Base-by-base conservation (phyloP, 1,139 yeast species). In the Starmera stellimalicola region DNA sequence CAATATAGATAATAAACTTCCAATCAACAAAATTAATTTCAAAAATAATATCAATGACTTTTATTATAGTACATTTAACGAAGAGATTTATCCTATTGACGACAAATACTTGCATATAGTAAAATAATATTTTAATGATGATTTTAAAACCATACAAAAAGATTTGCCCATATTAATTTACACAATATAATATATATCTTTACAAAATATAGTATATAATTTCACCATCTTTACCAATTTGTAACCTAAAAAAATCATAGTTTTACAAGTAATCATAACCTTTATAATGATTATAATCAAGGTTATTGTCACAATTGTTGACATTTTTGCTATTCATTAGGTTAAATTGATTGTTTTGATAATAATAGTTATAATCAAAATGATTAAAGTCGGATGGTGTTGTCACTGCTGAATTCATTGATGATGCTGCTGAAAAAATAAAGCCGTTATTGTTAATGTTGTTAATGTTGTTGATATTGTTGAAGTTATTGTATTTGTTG, bases 31-130 rank as follows among this genome's bases (percentile, higher is more conserved):
- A 2, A n/a, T 20, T 4, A 16, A 16, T 10, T 37, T 39, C 5
- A 24, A 30, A 5, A 33, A 35, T 25, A 32, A 35, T 10, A 25
- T 33, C 9, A 31, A 33, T 5, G 34, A 25, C n/a, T 3, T 10
- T 17, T 2, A 23, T 8, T 4, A n/a, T 22, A 22, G 12, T 22
- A 8, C 3, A 6, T 8, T 5, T 2, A 6, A 5, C 10, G 20
- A 16, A 3, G 11, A 15, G 5, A 25, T 15, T n/a, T 22, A 22
- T 22, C 14, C n/a, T 7, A 26, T 30, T 10, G 30, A 31, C 16
- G 12, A 8, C 11, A 22, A 22, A 22, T n/a, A 22, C 3, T 2
- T 22, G 12, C 25, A 22, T 8, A n/a, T 22, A 5, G 25, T 22
- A 4, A n/a, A n/a, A 22, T 22, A 8, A n/a, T n/a, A n/a, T n/a